Evolutionary conservation across 805 yeast genomes (phyloP).

Genomic region (Sugiyamaella mastotermitis): DNA sequence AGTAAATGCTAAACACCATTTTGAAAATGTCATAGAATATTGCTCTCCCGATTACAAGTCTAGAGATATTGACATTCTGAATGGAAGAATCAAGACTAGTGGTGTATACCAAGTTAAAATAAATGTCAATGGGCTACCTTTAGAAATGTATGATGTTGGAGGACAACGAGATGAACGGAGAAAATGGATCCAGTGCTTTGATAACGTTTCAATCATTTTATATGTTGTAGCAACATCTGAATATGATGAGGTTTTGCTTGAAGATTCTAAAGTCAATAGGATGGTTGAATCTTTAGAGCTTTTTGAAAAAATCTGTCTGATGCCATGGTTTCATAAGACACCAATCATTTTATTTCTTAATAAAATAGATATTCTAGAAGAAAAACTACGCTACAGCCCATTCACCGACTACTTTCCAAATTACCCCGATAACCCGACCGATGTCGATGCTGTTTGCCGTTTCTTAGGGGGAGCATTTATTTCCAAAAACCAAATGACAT

Average conservation of each 20-base stretch:
- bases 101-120: slow-evolving; percentile 89
- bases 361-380: slow-evolving; percentile 75
- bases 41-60: slow-evolving; percentile 62
- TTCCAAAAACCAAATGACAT: slow-evolving; percentile 52
- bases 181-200: slow-evolving; percentile 94
- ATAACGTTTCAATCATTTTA: slow-evolving; percentile 78
- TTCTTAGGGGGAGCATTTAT: slow-evolving; percentile 68
- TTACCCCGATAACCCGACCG: slow-evolving; percentile 58
- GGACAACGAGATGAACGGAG: slow-evolving; percentile 89
- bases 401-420: slow-evolving; percentile 72
- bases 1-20: slow-evolving; percentile 74
- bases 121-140: slow-evolving; percentile 52
- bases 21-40: slow-evolving; percentile 63
- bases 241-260: slow-evolving; percentile 87
- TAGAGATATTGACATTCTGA: slow-evolving; percentile 74
- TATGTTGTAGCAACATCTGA: slow-evolving; percentile 88
- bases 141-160: slow-evolving; percentile 89
- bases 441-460: slow-evolving; percentile 59
- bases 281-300: slow-evolving; percentile 85
- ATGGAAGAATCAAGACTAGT: slow-evolving; percentile 90
- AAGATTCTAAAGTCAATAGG: slow-evolving; percentile 82
- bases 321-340: slow-evolving; percentile 76
- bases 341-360: slow-evolving; percentile 87
- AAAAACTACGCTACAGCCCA: slow-evolving; percentile 61
- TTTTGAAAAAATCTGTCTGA: slow-evolving; percentile 78